phyloP scores from a whole-genome alignment of 2,329 filamentous ascomycete genomes.

The Exophiala xenobiotica region DNA sequence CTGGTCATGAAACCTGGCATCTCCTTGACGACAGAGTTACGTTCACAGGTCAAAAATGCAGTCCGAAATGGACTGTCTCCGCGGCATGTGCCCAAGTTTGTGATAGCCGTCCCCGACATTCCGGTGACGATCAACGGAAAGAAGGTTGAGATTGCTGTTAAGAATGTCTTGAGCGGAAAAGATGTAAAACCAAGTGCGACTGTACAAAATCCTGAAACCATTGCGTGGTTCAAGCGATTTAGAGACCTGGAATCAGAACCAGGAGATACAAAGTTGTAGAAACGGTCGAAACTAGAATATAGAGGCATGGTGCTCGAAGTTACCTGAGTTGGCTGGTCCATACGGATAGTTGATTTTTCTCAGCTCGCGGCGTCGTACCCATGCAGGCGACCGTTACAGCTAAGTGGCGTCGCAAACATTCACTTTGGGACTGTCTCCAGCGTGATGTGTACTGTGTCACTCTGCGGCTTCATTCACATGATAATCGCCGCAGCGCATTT shows the following conservation, averaged over 20 bases:
- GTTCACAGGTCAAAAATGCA: conserved; percentile 26
- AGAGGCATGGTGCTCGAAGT: too few species aligned
- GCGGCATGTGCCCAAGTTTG: conserved; percentile 44
- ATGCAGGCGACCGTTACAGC: background rate
- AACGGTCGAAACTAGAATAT: background rate
- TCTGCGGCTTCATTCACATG: background rate
- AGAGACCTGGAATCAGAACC: conserved; percentile 21
- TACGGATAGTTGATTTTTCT: too few species aligned
- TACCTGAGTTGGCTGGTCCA: too few species aligned
- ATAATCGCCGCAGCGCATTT: background rate
- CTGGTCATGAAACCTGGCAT: conserved; percentile 37
- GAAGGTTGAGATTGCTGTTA: conserved; percentile 48
- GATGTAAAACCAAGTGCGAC: conserved; percentile 41
- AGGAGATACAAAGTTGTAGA: conserved; percentile 10
- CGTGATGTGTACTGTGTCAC: background rate
- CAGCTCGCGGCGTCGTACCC: too few species aligned
- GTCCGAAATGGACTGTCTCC: conserved; percentile 32
- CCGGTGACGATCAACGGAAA: conserved; percentile 50
- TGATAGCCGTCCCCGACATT: conserved; percentile 41
- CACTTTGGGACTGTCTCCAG: background rate
- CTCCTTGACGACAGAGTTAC: conserved; percentile 30
- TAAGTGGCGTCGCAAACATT: background rate
- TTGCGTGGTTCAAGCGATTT: conserved; percentile 38
- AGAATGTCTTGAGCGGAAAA: conserved; percentile 41
- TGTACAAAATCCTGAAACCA: conserved; percentile 41